Conservation (phyloP, 768 basidiomycete genomes). For the Boletus huronensis region DNA sequence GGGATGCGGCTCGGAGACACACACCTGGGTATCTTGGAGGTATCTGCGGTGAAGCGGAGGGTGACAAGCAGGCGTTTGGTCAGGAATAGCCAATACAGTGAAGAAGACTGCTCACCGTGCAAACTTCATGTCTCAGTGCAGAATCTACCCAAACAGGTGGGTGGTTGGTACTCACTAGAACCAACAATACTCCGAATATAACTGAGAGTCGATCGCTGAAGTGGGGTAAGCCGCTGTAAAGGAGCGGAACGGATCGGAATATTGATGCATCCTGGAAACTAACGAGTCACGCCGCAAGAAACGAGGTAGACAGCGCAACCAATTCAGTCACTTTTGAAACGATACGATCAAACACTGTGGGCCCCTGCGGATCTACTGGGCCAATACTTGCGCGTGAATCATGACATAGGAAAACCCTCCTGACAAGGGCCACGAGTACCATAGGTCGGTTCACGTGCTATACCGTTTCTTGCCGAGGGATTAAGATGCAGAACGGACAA, state of each 20-base stretch:
- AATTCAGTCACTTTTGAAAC: constrained; percentile 7
- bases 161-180: neutral
- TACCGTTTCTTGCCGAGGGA: neutral
- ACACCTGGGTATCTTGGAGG: constrained; percentile 66
- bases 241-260: constrained; percentile 14
- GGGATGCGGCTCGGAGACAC: neutral
- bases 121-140: constrained; percentile 49
- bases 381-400: neutral
- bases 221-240: neutral
- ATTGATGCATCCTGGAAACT: constrained; percentile 6
- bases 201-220: neutral
- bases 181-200: neutral
- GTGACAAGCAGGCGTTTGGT: neutral
- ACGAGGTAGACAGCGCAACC: neutral
- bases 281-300: neutral
- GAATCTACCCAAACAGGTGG: neutral
- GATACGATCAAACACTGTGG: constrained; percentile 7
- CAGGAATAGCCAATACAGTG: neutral
- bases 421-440: neutral
- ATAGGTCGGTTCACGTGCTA: neutral
- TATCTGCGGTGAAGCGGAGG: constrained; percentile 41
- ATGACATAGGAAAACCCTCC: constrained; percentile 1
- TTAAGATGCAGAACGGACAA: neutral
- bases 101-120: constrained; percentile 40
- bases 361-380: neutral